phyloP scores from a whole-genome alignment of 352 stramenopile genomes.

The Phytophthora podocarpi region DNA sequence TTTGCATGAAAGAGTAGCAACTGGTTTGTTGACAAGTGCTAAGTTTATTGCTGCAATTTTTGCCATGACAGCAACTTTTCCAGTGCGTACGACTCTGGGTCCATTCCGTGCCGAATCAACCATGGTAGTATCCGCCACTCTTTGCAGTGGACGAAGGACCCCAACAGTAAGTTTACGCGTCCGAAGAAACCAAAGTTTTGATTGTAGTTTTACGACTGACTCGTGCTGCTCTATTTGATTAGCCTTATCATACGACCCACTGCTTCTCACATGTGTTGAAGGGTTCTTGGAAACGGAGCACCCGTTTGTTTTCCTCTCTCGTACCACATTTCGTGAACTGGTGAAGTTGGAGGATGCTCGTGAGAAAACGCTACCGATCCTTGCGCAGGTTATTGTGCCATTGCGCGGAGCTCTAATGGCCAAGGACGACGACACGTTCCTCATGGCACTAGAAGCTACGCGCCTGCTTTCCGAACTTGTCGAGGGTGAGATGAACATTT shows the following conservation, averaged over 20 bases:
- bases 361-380: constrained; percentile 60
- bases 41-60: too few relatives aligned
- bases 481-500: constrained; percentile 77
- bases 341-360: constrained; percentile 62
- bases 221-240: neutral
- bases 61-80: constrained; percentile 64
- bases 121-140: constrained; percentile 77
- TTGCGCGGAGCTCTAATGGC: constrained; percentile 68
- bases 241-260: constrained; percentile 66
- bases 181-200: too few relatives aligned
- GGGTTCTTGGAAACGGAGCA: constrained; percentile 79
- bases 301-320: constrained; percentile 80
- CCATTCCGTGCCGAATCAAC: constrained; percentile 81
- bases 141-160: constrained; percentile 74
- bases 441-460: constrained; percentile 71
- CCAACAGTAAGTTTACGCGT: constrained; percentile 57
- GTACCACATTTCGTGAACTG: constrained; percentile 74
- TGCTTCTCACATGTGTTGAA: constrained; percentile 76
- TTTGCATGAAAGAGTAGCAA: neutral
- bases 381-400: constrained; percentile 65
- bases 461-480: constrained; percentile 68
- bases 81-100: constrained; percentile 65
- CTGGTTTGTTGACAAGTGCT: neutral
- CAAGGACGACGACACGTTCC: constrained; percentile 72
- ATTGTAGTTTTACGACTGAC: neutral